Evolutionary conservation across 768 basidiomycete genomes (phyloP).

Genomic region (Suillus variegatus): DNA sequence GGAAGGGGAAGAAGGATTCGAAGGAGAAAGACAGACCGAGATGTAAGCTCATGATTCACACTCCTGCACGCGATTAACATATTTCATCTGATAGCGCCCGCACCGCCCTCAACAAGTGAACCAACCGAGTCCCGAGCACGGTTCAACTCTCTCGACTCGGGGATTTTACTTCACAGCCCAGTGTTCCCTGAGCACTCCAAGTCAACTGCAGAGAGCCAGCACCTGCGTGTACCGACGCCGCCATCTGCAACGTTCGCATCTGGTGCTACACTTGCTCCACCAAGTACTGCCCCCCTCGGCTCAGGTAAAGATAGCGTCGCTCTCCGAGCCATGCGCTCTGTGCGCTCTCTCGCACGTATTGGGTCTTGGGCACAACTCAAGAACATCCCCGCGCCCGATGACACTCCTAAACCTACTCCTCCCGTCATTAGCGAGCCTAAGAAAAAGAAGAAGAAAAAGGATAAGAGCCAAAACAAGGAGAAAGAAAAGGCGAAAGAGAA

Average conservation of each 20-base stretch:
- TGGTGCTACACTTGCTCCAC: slow-evolving; percentile 39
- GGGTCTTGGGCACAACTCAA: slow-evolving; percentile 70
- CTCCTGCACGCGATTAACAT: slow-evolving; percentile 10
- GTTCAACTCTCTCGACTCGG: slow-evolving; percentile 64
- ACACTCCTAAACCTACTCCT: slow-evolving; percentile 21
- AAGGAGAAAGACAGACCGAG: slow-evolving; percentile 57
- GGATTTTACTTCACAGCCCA: slow-evolving; percentile 34
- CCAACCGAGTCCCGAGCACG: slow-evolving; percentile 44
- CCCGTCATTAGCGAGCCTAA: slow-evolving; percentile 24
- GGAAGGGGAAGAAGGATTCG: slow-evolving; percentile 70
- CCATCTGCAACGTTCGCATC: slow-evolving; percentile 34
- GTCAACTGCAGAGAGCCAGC: slow-evolving; percentile 12
- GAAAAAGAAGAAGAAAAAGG: slow-evolving; percentile 40
- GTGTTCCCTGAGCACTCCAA: slow-evolving; percentile 17
- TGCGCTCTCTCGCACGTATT: slow-evolving; percentile 70
- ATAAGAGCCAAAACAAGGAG: slow-evolving; percentile 26
- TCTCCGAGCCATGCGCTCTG: slow-evolving; percentile 74
- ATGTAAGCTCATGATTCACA: slow-evolving; percentile 16
- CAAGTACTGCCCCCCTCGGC: slow-evolving; percentile 26
- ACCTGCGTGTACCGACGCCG: slow-evolving; percentile 23
- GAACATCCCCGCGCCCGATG: slow-evolving; percentile 35
- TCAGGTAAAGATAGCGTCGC: slow-evolving; percentile 63
- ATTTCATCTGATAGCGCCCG: slow-evolving; percentile 40
- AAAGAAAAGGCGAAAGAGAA: slow-evolving; percentile 28
- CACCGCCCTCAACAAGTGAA: slow-evolving; percentile 32